phyloP scores from a whole-genome alignment of 306 rosid genomes.

The Cucurbita maxima region DNA sequence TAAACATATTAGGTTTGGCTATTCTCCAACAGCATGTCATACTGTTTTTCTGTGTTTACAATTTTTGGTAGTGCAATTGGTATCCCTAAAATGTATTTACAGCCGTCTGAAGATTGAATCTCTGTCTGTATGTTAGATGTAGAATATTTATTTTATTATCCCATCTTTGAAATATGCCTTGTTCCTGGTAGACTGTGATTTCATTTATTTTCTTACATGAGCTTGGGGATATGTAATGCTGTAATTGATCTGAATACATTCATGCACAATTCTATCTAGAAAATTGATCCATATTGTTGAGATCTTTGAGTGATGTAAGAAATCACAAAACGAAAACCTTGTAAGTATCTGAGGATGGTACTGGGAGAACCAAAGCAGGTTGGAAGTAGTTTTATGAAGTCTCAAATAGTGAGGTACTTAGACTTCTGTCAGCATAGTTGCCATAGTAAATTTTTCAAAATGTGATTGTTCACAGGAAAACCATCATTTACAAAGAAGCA shows the following conservation, averaged over 20 bases:
- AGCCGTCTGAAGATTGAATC: not conserved
- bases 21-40: not conserved
- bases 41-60: not conserved
- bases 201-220: not conserved
- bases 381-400: conserved; percentile 1
- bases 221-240: not conserved
- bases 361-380: not conserved
- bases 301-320: not conserved
- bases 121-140: not conserved
- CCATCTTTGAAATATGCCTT: not conserved
- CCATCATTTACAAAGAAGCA: conserved; percentile 95
- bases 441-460: not conserved
- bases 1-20: not conserved
- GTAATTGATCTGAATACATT: not conserved
- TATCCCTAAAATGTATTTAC: not conserved
- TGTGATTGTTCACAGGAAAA: conserved; percentile 48
- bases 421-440: not conserved
- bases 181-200: not conserved
- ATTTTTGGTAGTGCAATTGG: not conserved
- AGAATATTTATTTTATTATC: not conserved
- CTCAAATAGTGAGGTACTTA: not conserved
- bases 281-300: not conserved
- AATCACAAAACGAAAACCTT: not conserved
- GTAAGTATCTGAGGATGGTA: not conserved
- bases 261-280: not conserved